phyloP scores from a whole-genome alignment of 768 basidiomycete genomes.

The Pulveroboletus sp. region DNA sequence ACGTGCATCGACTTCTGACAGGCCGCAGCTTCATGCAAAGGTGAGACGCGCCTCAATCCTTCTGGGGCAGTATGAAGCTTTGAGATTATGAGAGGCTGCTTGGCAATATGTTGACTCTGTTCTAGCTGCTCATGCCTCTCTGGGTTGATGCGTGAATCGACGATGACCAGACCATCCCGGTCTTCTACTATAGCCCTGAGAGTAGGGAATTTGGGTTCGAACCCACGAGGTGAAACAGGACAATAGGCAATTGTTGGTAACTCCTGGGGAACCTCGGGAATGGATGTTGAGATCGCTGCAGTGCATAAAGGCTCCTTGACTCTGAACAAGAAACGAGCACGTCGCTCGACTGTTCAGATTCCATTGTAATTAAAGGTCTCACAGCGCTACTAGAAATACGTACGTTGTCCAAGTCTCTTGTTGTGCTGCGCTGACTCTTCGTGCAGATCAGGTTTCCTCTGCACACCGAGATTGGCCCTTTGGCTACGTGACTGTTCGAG shows the following conservation, averaged over 20 bases:
- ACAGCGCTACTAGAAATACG: slow-evolving; percentile 20
- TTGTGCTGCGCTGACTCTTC: slow-evolving; percentile 71
- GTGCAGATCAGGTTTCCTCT: slow-evolving; percentile 54
- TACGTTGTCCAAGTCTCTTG: slow-evolving; percentile 72
- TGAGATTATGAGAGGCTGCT: slow-evolving; percentile 12
- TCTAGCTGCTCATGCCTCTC: slow-evolving; percentile 65
- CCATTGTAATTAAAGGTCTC: not conserved
- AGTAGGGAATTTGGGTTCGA: slow-evolving; percentile 56
- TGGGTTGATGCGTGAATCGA: not conserved
- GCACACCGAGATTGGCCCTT: slow-evolving; percentile 41
- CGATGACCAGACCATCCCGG: not conserved
- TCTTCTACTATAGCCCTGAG: slow-evolving; percentile 44
- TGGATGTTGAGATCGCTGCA: slow-evolving; percentile 46
- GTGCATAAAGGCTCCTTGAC: slow-evolving; percentile 57
- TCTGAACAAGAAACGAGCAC: slow-evolving; percentile 71
- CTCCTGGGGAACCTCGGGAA: slow-evolving; percentile 63
- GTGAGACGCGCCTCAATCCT: slow-evolving; percentile 34
- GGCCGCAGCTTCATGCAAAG: slow-evolving; percentile 73
- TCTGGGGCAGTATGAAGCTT: slow-evolving; percentile 4
- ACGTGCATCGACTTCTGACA: slow-evolving; percentile 37
- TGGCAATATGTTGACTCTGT: slow-evolving; percentile 41
- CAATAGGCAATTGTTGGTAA: slow-evolving; percentile 68
- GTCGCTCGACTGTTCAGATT: slow-evolving; percentile 54
- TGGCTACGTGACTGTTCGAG: slow-evolving; percentile 58
- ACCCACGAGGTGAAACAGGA: slow-evolving; percentile 62